Evolutionary conservation across 345 rosid genomes (phyloP), one percentile per base, ranked within the genome.

Genomic region (Euclidium syriacum): DNA sequence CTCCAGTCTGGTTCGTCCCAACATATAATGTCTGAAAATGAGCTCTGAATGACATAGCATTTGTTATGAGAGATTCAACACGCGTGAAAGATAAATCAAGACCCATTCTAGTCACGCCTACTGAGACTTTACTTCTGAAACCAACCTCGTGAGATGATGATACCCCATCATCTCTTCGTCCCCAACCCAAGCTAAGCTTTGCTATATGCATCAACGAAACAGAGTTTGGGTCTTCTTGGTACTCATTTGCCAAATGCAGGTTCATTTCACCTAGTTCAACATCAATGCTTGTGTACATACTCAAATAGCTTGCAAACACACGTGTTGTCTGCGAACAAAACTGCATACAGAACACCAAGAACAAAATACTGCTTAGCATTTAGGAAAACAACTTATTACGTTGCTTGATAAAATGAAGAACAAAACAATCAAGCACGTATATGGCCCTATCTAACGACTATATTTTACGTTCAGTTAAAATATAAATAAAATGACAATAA

Each of bases 181-280:
- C 97, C 99, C 95, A 94, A 52, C 87, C 97, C 73, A 94, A 63
- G 79, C 85, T 87, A 68, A 90, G 75, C 84, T 88, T 94, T 52
- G 90, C 88, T 75, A 94, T 65, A 73, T 94, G 95, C 82, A 90
- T 62, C 65, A 90, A 65, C 11, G 99, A 84, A 75, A 97, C 86
- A 25, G 88, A 87, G 85, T 94, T 90, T 35, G 95, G 85, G 76
- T 94, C 99, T 79, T 92, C 96, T 73, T 92, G 91, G 74, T 90
- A 90, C 72, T 90, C 99, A 70, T 87, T 96, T 64, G 87, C 92
- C 88, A 82, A 73, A 77, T 90, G 86, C 74, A 94, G 76, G 82
- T 94, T 94, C 39, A 94, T 60, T 62, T 94, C 99, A 68, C 99
- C 97, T 72, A 94, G 90, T 72, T 94, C 99, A 87, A 83, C 75